A percentile compares a stretch with the other conserved stretches of the same genome.
These are phyloP conservation scores for Aspergillus kassunensis DNA, from an alignment of 495 filamentous ascomycete species.

Conservation along the genomic window DNA sequence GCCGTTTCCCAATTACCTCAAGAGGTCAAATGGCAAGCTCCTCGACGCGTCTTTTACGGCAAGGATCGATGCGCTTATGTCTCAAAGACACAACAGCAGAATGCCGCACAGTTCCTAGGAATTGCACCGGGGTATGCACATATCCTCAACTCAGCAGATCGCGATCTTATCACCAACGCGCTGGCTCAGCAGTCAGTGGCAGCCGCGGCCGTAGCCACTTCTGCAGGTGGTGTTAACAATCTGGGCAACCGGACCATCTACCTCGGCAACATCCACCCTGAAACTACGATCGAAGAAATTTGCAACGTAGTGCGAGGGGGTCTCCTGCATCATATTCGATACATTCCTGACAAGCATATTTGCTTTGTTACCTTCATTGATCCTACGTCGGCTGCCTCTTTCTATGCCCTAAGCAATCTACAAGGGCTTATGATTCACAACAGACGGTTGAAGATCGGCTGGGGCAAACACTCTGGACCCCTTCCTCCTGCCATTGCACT, in stretches of 20 bases:
- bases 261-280: conserved; percentile 96
- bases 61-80: conserved; percentile 98
- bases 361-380: conserved; percentile 99
- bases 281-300: conserved; percentile 98
- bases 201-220: conserved; percentile 92
- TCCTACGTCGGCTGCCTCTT: conserved; percentile 94
- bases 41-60: conserved; percentile 93
- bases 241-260: conserved; percentile 97
- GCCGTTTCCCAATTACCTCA: conserved; percentile 96
- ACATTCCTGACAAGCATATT: conserved; percentile 99
- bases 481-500: conserved; percentile 94
- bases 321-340: conserved; percentile 93
- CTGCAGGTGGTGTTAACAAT: conserved; percentile 94
- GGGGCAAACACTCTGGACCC: conserved; percentile 98
- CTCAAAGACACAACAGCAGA: conserved; percentile 99
- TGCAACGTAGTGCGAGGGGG: conserved; percentile 95
- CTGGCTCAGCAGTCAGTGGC: conserved; percentile 97
- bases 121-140: conserved; percentile 98
- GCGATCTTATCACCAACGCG: conserved; percentile 91
- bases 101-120: conserved; percentile 95
- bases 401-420: conserved; percentile 94
- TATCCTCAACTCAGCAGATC: conserved; percentile 90
- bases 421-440: conserved; percentile 99
- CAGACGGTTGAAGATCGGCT: conserved; percentile 93
- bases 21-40: conserved; percentile 93